Evolutionary conservation across 1,284 basidiomycete genomes (phyloP), one percentile per base, ranked within the genome.

Genomic region (Heterobasidion annosum): DNA sequence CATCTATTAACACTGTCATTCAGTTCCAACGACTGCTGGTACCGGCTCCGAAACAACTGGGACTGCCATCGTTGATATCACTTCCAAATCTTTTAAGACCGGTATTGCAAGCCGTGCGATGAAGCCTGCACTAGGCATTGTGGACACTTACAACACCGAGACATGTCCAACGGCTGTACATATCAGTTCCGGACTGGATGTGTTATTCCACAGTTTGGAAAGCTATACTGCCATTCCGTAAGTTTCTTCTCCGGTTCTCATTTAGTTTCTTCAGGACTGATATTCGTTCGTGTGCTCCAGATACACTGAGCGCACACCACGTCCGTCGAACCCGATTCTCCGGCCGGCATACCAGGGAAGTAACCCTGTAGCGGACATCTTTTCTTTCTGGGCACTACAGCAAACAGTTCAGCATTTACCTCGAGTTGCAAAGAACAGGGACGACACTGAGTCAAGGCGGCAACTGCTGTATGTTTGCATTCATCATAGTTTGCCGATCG

Each of bases 31-130:
- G 2, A 98, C 95, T 7, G 95, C 96, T 44, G 94, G 95, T 52
- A 98, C 95, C n/a, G 95, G 94, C 12, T 93, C 91, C 2, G 93
- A 98, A 70, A 98, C 96, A 1, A 98, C 95, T 2, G 96, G 96
- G n/a, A 92, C 96, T 1, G 93, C 96, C 13, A 98, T 98, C 62
- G 82, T 97, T 50, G 96, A 98, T 68, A 89, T 94, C 57, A 86
- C 92, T 0, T 93, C 92, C 0, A 82, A 81, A 63, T 82, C 85
- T 13, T 96, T 97, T 79, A 98, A 98, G 76, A 98, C 95, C 10
- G 95, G 96, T 50, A 98, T 98, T 60, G 91, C 95, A 1, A 93
- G 81, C 62, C 84, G 95, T 47, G 90, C 94, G 1, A 74, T 98
- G 68, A 93, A 96, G 61, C 95, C 95, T 0, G 79, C 86, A 6